A percentile compares a stretch with the other conserved stretches of the same genome.
These are phyloP conservation scores for Fusarium floridanum DNA, from an alignment of 2,329 filamentous ascomycete species.

Conservation along the genomic window DNA sequence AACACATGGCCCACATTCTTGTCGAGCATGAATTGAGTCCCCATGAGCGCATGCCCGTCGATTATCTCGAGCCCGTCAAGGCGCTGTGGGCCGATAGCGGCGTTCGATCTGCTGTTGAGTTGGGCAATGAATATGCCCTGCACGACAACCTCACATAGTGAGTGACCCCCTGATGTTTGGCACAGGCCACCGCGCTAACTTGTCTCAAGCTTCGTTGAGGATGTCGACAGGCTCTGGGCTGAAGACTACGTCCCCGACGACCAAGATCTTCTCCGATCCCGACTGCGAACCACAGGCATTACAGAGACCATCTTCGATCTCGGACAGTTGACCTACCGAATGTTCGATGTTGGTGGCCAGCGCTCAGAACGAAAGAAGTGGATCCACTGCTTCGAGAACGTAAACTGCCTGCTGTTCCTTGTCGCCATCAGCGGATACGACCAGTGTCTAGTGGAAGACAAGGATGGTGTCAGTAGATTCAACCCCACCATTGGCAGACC, in stretches of 20 bases:
- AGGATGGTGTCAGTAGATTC: slow-evolving; percentile 83
- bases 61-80: slow-evolving; percentile 86
- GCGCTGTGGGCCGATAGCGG: slow-evolving; percentile 86
- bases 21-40: slow-evolving; percentile 85
- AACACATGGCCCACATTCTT: slow-evolving; percentile 81
- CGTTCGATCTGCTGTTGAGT: slow-evolving; percentile 87
- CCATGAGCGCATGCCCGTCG: slow-evolving; percentile 82
- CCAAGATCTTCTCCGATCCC: slow-evolving; percentile 92
- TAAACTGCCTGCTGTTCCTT: slow-evolving; percentile 91
- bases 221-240: slow-evolving; percentile 80
- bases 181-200: slow-evolving; percentile 31
- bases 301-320: slow-evolving; percentile 95
- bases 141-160: slow-evolving; percentile 97
- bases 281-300: slow-evolving; percentile 93
- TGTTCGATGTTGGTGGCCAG: slow-evolving; percentile 96
- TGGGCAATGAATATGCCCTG: slow-evolving; percentile 95
- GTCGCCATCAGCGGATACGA: slow-evolving; percentile 97
- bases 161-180: slow-evolving; percentile 50
- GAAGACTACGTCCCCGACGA: slow-evolving; percentile 89
- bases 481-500: neutral
- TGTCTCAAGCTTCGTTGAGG: slow-evolving; percentile 79
- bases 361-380: slow-evolving; percentile 96
- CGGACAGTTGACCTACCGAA: slow-evolving; percentile 91
- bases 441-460: slow-evolving; percentile 95
- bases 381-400: slow-evolving; percentile 97